Base-by-base conservation (phyloP, 495 filamentous ascomycete species). In the Sabuloglossum arenarium region DNA sequence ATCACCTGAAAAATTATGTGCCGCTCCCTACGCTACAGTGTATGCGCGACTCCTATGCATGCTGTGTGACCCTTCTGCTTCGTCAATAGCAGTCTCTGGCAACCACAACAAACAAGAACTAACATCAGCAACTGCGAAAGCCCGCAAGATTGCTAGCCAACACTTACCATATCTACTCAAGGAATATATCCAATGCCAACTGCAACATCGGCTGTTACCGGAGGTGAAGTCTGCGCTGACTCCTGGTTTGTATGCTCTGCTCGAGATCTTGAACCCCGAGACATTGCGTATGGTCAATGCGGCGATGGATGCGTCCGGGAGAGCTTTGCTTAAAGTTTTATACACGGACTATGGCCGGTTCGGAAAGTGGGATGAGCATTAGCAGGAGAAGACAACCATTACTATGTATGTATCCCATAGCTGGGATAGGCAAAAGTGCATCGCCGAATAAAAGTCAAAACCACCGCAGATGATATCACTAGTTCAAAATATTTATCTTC, bases 61-160 rank as follows among this genome's bases (percentile, higher is more conserved):
- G 3, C 75, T 94, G 54, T 88, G 84, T 65, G 82, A 89, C 55
- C 88, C 88, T 14, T 84, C 80, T 14, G 77, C 78, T 16, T 87
- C 81, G 0, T 82, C 83, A 4, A 81, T 88, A 0, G 70, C 80
- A 5, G 70, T 74, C 14, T 66, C 71, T 10, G 62, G 64, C 21
- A 59, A 60, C 6, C 63, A 66, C n/a, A 64, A 67, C 53, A 65
- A 70, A 27, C n/a, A 58, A 63, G 25, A 66, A 61, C 74, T 95
- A 16, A 82, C 79, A 53, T 86, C 88, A 56, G 79, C 85, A 56
- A 83, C 81, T 6, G 84, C 85, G 60, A 81, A 78, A 54, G 85
- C 85, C 28, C 82, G 82, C 64, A 75, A 79, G 6, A 82, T 81
- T 60, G 85, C 84, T 0, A 84, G 85, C 0, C 79, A 84, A 65